phyloP scores from a whole-genome alignment of 148 eudicot species.

The Tetragonia tetragonoides region DNA sequence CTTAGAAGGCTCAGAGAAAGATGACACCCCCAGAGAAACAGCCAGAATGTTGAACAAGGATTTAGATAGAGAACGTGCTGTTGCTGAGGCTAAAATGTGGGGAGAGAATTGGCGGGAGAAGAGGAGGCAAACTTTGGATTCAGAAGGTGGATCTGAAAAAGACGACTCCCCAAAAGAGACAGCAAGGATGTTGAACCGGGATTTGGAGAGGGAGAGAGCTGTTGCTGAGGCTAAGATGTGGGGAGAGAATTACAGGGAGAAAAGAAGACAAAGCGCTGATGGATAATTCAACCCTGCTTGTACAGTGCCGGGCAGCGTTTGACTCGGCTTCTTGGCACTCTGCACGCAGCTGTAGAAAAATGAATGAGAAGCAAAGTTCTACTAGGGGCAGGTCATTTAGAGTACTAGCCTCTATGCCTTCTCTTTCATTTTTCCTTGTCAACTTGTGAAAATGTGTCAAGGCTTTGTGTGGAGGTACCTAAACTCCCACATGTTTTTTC shows the following conservation, averaged over 20 bases:
- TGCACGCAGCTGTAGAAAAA: conserved; percentile 12
- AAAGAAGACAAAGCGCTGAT: conserved; percentile 54
- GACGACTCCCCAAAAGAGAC: conserved; percentile 40
- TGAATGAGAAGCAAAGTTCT: conserved; percentile 3
- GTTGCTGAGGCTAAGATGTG: conserved; percentile 46
- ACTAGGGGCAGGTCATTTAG: conserved; percentile 17
- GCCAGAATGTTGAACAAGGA: conserved; percentile 58
- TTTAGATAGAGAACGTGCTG: conserved; percentile 70
- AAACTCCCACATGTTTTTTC: conserved; percentile 31
- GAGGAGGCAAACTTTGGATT: conserved; percentile 38
- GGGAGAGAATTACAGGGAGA: conserved; percentile 44
- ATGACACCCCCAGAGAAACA: conserved; percentile 69
- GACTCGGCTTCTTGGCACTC: conserved; percentile 10
- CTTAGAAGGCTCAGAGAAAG: conserved; percentile 65
- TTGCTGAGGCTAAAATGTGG: conserved; percentile 93
- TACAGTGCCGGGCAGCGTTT: conserved; percentile 16
- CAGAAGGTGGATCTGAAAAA: conserved; percentile 32
- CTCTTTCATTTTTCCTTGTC: not conserved
- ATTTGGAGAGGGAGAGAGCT: conserved; percentile 33
- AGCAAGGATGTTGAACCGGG: conserved; percentile 29
- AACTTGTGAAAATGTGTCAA: conserved; percentile 26
- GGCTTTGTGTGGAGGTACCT: conserved; percentile 29
- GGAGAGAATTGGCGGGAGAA: conserved; percentile 62
- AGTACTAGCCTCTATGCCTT: conserved; percentile 6
- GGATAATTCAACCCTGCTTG: conserved; percentile 25